A percentile compares a stretch with the other conserved stretches of the same genome.
Evolutionary conservation across 306 rosid species (phyloP).

Genomic region (Dalbergia oliveri): DNA sequence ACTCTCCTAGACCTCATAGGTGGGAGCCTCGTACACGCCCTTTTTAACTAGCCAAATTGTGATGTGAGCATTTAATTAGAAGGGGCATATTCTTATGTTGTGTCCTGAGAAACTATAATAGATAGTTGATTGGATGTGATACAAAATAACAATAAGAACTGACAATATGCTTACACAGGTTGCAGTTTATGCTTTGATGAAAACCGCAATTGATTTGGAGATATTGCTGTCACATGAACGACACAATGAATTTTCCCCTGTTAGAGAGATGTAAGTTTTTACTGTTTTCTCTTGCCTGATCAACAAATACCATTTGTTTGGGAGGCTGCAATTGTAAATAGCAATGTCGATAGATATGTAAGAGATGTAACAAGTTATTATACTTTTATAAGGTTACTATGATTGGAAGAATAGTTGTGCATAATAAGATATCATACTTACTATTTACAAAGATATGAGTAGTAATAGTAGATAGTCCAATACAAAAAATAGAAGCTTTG

Average conservation of each 20-base stretch:
- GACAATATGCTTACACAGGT: slow-evolving; percentile 56
- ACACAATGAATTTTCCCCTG: slow-evolving; percentile 58
- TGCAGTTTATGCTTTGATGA: slow-evolving; percentile 68
- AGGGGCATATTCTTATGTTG: slow-evolving; percentile 6
- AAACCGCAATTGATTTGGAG: slow-evolving; percentile 74
- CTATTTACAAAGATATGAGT: slow-evolving; percentile 20
- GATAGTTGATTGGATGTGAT: slow-evolving; percentile 17
- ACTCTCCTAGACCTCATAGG: no score
- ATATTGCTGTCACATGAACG: slow-evolving; percentile 69
- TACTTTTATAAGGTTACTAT: slow-evolving; percentile 15
- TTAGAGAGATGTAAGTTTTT: slow-evolving; percentile 66
- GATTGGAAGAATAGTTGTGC: slow-evolving; percentile 8
- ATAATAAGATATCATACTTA: slow-evolving; percentile 7
- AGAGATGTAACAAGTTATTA: slow-evolving; percentile 15
- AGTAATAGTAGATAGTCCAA: background rate
- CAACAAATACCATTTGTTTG: background rate
- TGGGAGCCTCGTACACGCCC: no score
- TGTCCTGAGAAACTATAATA: slow-evolving; percentile 35
- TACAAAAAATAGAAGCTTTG: slow-evolving; percentile 27
- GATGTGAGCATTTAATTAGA: background rate
- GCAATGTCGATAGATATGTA: background rate
- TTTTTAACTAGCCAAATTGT: background rate
- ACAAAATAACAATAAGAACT: slow-evolving; percentile 9
- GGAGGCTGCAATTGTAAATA: background rate
- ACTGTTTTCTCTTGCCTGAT: slow-evolving; percentile 5